Percentiles rank a stretch among this genome's conserved stretches.
These are phyloP conservation scores for Plicaturopsis crispa DNA, from an alignment of 768 basidiomycete species.

Conservation along the genomic window DNA sequence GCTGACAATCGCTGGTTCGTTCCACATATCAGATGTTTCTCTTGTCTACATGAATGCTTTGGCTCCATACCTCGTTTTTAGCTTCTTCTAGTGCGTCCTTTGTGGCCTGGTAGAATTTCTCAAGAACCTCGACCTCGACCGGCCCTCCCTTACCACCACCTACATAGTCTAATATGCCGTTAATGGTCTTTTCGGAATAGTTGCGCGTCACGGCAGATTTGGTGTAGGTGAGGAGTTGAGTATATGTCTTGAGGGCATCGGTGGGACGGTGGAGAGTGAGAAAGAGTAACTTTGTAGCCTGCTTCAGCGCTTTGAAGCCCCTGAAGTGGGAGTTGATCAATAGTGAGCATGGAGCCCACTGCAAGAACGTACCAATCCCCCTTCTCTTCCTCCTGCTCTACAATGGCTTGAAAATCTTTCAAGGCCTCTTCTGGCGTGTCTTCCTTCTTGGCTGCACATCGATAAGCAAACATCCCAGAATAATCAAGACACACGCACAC, in stretches of 20 bases:
- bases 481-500: constrained; percentile 42
- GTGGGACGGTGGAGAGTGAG: constrained; percentile 69
- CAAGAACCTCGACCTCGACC: constrained; percentile 79
- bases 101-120: constrained; percentile 93
- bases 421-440: constrained; percentile 89
- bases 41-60: not conserved
- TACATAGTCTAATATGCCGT: constrained; percentile 96
- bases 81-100: constrained; percentile 86
- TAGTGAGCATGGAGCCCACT: not conserved
- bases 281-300: constrained; percentile 92
- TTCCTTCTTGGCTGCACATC: constrained; percentile 73
- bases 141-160: constrained; percentile 79
- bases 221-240: constrained; percentile 82
- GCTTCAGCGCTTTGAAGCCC: constrained; percentile 99
- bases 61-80: constrained; percentile 78
- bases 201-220: constrained; percentile 94
- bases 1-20: constrained; percentile 86
- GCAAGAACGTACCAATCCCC: constrained; percentile 73
- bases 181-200: constrained; percentile 98
- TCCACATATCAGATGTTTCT: constrained; percentile 4
- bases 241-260: constrained; percentile 84
- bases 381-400: constrained; percentile 86
- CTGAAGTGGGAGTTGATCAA: constrained; percentile 34
- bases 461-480: not conserved
- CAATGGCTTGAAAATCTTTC: constrained; percentile 83